Evolutionary conservation across 768 basidiomycete species (phyloP).

Genomic region (Xerocomellus chrysenteron): DNA sequence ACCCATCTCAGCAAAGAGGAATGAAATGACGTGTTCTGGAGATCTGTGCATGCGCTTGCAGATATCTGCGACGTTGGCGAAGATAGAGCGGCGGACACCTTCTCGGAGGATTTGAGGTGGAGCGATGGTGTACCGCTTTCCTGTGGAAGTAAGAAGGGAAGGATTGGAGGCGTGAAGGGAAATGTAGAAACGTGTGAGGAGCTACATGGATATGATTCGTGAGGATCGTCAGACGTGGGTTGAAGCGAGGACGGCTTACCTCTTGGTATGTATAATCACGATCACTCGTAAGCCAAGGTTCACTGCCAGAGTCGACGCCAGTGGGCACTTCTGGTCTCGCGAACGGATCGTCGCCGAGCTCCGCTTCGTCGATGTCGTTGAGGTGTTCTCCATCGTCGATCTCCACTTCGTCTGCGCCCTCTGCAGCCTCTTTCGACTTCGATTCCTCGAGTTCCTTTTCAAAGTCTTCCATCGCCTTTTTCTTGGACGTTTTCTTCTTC

Average conservation of each 20-base stretch:
- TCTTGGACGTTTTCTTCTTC: conserved; percentile 92
- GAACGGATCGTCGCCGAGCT: conserved; percentile 89
- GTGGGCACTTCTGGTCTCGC: conserved; percentile 54
- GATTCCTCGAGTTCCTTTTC: conserved; percentile 85
- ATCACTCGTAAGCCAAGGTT: conserved; percentile 90
- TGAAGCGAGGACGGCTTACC: conserved; percentile 43
- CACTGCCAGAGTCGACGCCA: conserved; percentile 70
- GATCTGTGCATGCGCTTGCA: conserved; percentile 98
- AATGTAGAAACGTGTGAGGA: conserved; percentile 89
- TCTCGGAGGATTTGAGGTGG: conserved; percentile 93
- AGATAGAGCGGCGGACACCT: conserved; percentile 96
- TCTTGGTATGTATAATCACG: conserved; percentile 96
- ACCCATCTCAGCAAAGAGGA: conserved; percentile 97
- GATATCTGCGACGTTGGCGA: conserved; percentile 95
- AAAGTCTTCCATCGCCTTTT: conserved; percentile 88
- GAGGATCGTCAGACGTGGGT: not conserved
- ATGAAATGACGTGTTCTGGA: conserved; percentile 97
- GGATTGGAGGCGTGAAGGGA: conserved; percentile 94
- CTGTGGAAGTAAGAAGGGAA: conserved; percentile 75
- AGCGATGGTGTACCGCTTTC: conserved; percentile 95
- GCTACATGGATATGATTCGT: conserved; percentile 42
- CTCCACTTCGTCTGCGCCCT: conserved; percentile 54
- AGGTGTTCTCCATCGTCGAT: conserved; percentile 63
- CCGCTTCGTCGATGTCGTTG: conserved; percentile 72
- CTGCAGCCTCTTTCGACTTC: conserved; percentile 63